These are phyloP conservation scores for Colletotrichum filicis DNA, from an alignment of 2,329 filamentous ascomycete genomes.

Conservation along the genomic window DNA sequence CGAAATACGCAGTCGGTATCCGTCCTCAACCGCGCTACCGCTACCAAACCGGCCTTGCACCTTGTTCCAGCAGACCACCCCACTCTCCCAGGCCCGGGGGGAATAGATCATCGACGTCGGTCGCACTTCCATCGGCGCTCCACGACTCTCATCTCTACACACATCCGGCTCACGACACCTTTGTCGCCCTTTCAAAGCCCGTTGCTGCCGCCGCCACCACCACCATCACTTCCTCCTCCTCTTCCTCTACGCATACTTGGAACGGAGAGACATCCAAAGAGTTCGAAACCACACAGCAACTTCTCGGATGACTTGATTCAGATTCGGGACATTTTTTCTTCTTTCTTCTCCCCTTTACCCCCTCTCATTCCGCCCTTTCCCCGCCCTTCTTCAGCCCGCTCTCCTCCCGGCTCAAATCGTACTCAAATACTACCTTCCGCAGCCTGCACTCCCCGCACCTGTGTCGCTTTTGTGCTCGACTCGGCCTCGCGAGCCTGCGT, in stretches of 20 bases:
- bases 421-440: not conserved
- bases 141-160: slow-evolving; percentile 32
- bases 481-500: slow-evolving; percentile 22
- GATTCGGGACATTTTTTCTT: not conserved
- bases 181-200: not conserved
- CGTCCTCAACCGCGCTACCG: slow-evolving; percentile 23
- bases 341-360: not conserved
- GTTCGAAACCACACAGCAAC: not conserved
- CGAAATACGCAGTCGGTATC: not conserved
- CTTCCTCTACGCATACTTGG: not conserved
- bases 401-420: not conserved
- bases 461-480: not conserved
- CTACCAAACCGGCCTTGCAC: slow-evolving; percentile 27
- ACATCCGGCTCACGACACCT: slow-evolving; percentile 15
- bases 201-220: not conserved
- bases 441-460: slow-evolving; percentile 11
- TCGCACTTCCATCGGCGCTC: slow-evolving; percentile 34
- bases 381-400: not conserved
- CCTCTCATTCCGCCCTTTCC: not conserved
- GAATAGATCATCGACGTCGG: slow-evolving; percentile 32
- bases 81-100: slow-evolving; percentile 23
- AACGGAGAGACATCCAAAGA: slow-evolving; percentile 1
- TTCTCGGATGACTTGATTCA: slow-evolving; percentile 34
- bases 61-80: slow-evolving; percentile 31
- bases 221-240: not conserved